A percentile compares a stretch with the other conserved stretches of the same genome.
phyloP scores from a whole-genome alignment of 2,329 filamentous ascomycete genomes.

The Sporothrix schenckii region DNA sequence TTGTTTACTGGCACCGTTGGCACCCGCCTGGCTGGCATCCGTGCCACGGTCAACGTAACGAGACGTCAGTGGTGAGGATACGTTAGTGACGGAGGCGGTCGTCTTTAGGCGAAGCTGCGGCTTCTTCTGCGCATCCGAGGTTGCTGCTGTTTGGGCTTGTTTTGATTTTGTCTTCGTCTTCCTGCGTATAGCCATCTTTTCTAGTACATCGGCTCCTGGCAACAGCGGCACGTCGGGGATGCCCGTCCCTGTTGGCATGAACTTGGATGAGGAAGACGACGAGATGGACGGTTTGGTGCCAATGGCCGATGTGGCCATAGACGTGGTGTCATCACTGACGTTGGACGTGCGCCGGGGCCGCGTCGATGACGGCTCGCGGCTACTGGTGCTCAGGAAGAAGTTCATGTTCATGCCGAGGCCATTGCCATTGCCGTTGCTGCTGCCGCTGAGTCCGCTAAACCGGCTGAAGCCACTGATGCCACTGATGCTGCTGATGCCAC shows the following conservation, averaged over 20 bases:
- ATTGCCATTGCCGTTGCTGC: slow-evolving; percentile 3
- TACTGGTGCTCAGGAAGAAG: slow-evolving; percentile 32
- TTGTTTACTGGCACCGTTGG: slow-evolving; percentile 30
- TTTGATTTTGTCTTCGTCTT: slow-evolving; percentile 19
- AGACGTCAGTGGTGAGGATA: slow-evolving; percentile 7
- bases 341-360: slow-evolving; percentile 21
- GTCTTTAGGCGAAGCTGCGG: slow-evolving; percentile 9
- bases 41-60: slow-evolving; percentile 49
- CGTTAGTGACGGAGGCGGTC: background rate
- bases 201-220: slow-evolving; percentile 4
- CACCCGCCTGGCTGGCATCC: slow-evolving; percentile 40
- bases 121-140: background rate
- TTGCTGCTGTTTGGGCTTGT: background rate
- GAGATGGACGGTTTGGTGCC: background rate
- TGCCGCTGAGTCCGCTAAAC: background rate
- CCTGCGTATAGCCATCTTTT: slow-evolving; percentile 20
- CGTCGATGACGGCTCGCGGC: slow-evolving; percentile 32
- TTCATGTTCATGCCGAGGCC: slow-evolving; percentile 24
- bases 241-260: background rate
- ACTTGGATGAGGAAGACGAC: background rate
- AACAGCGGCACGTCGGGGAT: slow-evolving; percentile 26
- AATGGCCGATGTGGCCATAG: background rate
- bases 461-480: slow-evolving; percentile 1
- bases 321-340: slow-evolving; percentile 20
- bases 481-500: slow-evolving; percentile 22